Base-by-base conservation (phyloP, 2,329 filamentous ascomycete species). In the Diaporthe ampelina region DNA sequence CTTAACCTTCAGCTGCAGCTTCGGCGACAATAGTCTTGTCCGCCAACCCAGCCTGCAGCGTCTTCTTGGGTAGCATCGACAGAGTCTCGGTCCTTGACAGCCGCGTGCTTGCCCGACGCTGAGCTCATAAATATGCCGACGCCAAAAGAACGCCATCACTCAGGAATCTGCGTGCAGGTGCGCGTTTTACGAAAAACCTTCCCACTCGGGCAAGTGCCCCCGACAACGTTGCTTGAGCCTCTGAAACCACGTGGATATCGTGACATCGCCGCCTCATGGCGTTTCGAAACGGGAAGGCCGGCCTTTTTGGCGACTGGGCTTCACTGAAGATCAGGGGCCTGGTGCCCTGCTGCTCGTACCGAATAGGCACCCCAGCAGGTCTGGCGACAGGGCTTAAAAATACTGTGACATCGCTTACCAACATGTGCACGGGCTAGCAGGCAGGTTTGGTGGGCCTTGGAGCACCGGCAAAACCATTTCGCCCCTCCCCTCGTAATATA, bases 221-320 rank as follows among this genome's bases (percentile, higher is more conserved):
- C 63, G 63, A 68, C 45, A 32, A 29, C 43, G n/a, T 54, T 37
- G 48, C 63, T 54, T 68, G 63, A 68, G 63, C 48, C 48, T 54
- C 63, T 54, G 63, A 68, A 68, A 40, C 63, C 63, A 68, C 63
- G 63, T 68, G 63, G 63, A 68, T 68, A 26, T 35, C 32, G 63
- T 68, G 48, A 52, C 63, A 54, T 68, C 48, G 63, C 48, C 48
- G 63, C 63, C 45, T 37, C 32, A 52, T 54, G 48, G 63, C 63
- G 63, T 68, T 54, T 68, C 63, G 63, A 68, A 68, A 68, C 63
- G 48, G 63, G n/a, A 68, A 68, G 63, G 63, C 48, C 63, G 63
- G n/a, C n/a, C 26, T 50, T 24, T 45, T 32, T 67, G 13, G 40
- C 59, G 21, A 40, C n/a, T 54, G 63, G 45, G 63, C 63, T 68